Percentiles rank a stretch among this genome's conserved stretches.
These are phyloP conservation scores for Candida ulmi DNA, from an alignment of 805 yeast species.

Conservation along the genomic window DNA sequence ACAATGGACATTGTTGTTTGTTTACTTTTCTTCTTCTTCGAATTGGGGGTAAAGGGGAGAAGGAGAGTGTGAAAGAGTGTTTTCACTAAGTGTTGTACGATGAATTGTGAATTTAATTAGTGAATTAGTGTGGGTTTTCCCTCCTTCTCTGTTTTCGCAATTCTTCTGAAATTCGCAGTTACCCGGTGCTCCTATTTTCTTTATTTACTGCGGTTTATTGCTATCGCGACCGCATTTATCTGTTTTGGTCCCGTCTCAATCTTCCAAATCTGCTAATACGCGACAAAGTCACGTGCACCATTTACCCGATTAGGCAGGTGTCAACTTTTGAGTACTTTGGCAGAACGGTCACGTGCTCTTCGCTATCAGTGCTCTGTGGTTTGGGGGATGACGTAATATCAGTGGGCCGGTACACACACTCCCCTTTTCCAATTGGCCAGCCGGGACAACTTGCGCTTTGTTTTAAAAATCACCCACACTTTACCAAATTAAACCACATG, in stretches of 20 bases:
- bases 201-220: not conserved
- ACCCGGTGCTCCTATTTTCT: not conserved
- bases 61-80: too few species aligned
- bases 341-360: not conserved
- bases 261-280: too few species aligned
- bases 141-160: too few species aligned
- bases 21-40: too few species aligned
- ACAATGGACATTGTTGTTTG: slow-evolving; percentile 19
- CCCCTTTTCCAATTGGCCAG: not conserved
- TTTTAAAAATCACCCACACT: not conserved
- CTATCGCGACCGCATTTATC: too few species aligned
- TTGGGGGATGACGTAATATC: not conserved
- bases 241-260: too few species aligned
- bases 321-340: not conserved
- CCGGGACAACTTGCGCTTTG: not conserved
- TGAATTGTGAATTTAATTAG: too few species aligned
- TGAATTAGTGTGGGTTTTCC: too few species aligned
- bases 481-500: not conserved
- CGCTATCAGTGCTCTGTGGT: too few species aligned
- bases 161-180: not conserved
- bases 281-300: not conserved
- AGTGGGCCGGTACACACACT: not conserved
- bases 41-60: too few species aligned
- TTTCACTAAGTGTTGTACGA: too few species aligned
- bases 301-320: not conserved